phyloP scores from a whole-genome alignment of 139 green algal genomes.

The Micractinium sp. region DNA sequence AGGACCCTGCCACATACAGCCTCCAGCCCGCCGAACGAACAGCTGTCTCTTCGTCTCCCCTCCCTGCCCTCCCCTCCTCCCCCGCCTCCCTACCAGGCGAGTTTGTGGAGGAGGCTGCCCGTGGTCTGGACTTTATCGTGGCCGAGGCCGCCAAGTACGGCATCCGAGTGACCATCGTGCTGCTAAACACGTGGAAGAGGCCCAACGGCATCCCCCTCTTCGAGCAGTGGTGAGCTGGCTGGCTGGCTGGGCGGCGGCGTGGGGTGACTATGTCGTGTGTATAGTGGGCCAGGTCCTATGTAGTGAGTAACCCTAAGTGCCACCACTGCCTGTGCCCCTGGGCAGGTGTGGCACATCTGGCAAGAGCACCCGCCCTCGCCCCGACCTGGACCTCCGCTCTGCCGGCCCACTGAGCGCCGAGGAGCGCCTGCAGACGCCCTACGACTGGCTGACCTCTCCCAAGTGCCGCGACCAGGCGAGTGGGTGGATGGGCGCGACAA shows the following conservation, averaged over 20 bases:
- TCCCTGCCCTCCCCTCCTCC: background rate
- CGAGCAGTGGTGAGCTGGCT: slow-evolving; percentile 8
- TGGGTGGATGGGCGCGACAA: no score
- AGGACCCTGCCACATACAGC: no score
- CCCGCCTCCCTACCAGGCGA: background rate
- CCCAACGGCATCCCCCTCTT: slow-evolving; percentile 11
- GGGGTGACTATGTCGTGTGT: no score
- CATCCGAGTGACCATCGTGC: slow-evolving; percentile 1
- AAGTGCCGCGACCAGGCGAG: slow-evolving; percentile 4
- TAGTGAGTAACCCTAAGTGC: no score
- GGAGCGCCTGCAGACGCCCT: slow-evolving; percentile 14
- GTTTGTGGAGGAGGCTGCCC: slow-evolving; percentile 5
- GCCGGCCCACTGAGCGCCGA: background rate
- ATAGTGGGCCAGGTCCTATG: no score
- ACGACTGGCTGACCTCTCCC: background rate
- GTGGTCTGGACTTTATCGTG: slow-evolving; percentile 27
- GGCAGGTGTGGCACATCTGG: slow-evolving; percentile 16
- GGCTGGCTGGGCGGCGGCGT: background rate
- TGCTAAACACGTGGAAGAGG: slow-evolving; percentile 9
- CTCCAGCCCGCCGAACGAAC: no score
- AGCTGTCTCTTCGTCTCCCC: background rate
- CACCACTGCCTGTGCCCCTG: background rate
- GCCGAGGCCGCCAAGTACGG: background rate
- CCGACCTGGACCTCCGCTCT: background rate
- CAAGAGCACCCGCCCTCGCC: background rate